Conservation (phyloP, 495 filamentous ascomycete genomes). For the Neurospora pannonica region DNA sequence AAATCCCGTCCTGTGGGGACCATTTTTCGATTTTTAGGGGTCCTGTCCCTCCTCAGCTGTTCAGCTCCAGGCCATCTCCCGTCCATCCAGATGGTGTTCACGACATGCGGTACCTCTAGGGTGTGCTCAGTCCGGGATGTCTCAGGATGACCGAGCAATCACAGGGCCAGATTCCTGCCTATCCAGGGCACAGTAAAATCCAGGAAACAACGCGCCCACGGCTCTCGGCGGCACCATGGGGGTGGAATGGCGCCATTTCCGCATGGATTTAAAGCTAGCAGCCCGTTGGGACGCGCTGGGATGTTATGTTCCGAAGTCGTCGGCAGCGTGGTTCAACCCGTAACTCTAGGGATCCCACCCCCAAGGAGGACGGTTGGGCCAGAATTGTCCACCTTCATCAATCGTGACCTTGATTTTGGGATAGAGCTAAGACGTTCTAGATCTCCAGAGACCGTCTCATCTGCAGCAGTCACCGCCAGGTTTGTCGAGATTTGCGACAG, state of each 20-base stretch:
- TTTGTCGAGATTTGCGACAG: not conserved
- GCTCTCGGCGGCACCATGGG: not conserved
- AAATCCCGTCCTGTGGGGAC: not conserved
- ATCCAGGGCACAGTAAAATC: not conserved
- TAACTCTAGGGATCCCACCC: not conserved
- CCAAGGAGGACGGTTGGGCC: not conserved
- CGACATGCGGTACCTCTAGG: not conserved
- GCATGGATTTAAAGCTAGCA: not conserved
- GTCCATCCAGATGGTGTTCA: not conserved
- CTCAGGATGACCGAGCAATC: not conserved
- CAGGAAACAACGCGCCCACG: not conserved
- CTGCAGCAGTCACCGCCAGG: not conserved
- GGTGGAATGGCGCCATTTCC: slow-evolving; percentile 9
- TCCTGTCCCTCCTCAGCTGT: not conserved
- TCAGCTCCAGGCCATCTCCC: not conserved
- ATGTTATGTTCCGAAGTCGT: not conserved
- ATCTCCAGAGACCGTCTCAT: slow-evolving; percentile 15
- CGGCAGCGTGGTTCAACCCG: not conserved
- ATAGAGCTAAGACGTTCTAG: slow-evolving; percentile 12
- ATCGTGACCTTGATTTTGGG: slow-evolving; percentile 15
- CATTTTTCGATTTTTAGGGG: not conserved
- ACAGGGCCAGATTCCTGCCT: not conserved
- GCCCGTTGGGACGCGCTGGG: not conserved
- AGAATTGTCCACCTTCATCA: not conserved
- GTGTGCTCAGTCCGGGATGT: not conserved